Evolutionary conservation across 305 asterid species (phyloP).

Genomic region (Andrographis paniculata): DNA sequence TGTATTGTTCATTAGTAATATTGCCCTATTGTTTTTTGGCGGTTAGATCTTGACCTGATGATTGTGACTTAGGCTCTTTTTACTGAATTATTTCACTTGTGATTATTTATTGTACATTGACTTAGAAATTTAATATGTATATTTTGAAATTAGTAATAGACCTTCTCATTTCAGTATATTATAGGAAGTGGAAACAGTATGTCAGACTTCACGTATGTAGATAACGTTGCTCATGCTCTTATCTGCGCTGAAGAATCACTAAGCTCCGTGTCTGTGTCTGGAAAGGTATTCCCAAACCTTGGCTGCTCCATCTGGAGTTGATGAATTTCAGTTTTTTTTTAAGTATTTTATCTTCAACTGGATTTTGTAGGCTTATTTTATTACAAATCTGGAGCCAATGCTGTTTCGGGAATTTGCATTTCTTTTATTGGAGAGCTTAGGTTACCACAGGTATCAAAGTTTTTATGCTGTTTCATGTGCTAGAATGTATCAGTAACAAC

Average conservation of each 20-base stretch:
- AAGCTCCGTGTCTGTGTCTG: constrained; percentile 45
- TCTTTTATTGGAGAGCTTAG: constrained; percentile 54
- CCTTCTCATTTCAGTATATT: constrained; percentile 94
- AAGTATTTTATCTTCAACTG: constrained; percentile 15
- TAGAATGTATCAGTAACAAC: constrained; percentile 17
- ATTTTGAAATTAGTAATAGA: constrained; percentile 71
- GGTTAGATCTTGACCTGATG: not conserved
- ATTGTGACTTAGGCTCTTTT: constrained; percentile 12
- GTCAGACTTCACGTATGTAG: constrained; percentile 80
- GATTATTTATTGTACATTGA: not conserved
- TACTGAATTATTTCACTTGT: constrained; percentile 3
- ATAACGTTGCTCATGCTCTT: constrained; percentile 86
- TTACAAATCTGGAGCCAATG: constrained; percentile 73
- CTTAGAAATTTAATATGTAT: constrained; percentile 19
- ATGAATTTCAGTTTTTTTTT: too few species aligned
- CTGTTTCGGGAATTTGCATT: constrained; percentile 51
- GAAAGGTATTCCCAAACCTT: constrained; percentile 50
- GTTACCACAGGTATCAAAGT: constrained; percentile 58
- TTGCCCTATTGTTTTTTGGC: too few species aligned
- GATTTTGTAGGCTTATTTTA: constrained; percentile 61
- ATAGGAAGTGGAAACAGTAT: constrained; percentile 64
- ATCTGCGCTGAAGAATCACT: constrained; percentile 81
- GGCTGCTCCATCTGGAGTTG: too few species aligned
- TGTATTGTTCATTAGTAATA: constrained; percentile 5
- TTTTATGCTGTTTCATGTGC: constrained; percentile 15